A percentile compares a stretch with the other conserved stretches of the same genome.
These are phyloP conservation scores for Naganishia cerealis DNA, from an alignment of 1,284 basidiomycete species.

Conservation along the genomic window DNA sequence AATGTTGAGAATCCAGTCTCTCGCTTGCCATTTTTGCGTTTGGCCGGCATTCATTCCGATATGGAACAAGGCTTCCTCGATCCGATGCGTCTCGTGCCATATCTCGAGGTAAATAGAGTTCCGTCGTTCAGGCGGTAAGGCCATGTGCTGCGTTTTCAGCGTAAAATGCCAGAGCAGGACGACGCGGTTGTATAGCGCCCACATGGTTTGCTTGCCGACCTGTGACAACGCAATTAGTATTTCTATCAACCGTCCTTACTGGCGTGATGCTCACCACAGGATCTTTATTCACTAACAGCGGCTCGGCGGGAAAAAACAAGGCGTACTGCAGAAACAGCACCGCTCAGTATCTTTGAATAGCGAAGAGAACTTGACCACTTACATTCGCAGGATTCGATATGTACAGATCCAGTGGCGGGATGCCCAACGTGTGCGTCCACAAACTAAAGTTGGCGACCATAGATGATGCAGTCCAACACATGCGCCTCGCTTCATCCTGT, in stretches of 20 bases:
- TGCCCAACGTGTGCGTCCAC: conserved; percentile 35
- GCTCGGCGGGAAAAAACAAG: conserved; percentile 40
- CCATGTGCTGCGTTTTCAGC: conserved; percentile 3
- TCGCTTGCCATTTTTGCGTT: conserved; percentile 39
- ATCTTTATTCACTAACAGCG: conserved; percentile 26
- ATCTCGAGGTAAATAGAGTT: conserved; percentile 24
- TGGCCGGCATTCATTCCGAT: conserved; percentile 26
- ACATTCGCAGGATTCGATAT: conserved; percentile 38
- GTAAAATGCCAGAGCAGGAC: conserved; percentile 39
- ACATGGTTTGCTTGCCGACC: conserved; percentile 35
- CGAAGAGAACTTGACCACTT: conserved; percentile 4
- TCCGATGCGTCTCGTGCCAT: conserved; percentile 30
- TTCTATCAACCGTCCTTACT: not conserved
- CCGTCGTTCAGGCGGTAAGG: conserved; percentile 12
- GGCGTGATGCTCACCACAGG: conserved; percentile 17
- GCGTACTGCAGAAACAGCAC: conserved; percentile 35
- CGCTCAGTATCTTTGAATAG: not conserved
- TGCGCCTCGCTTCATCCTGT: conserved; percentile 41
- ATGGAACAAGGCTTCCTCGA: conserved; percentile 33
- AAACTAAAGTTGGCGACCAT: conserved; percentile 38
- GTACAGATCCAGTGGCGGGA: conserved; percentile 32
- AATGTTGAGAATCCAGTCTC: conserved; percentile 38
- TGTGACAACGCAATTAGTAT: not conserved
- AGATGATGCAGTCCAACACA: conserved; percentile 41
- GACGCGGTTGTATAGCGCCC: conserved; percentile 40